Evolutionary conservation across 2,329 filamentous ascomycete genomes (phyloP), one percentile per base, ranked within the genome.

Genomic region (Beauveria australis): DNA sequence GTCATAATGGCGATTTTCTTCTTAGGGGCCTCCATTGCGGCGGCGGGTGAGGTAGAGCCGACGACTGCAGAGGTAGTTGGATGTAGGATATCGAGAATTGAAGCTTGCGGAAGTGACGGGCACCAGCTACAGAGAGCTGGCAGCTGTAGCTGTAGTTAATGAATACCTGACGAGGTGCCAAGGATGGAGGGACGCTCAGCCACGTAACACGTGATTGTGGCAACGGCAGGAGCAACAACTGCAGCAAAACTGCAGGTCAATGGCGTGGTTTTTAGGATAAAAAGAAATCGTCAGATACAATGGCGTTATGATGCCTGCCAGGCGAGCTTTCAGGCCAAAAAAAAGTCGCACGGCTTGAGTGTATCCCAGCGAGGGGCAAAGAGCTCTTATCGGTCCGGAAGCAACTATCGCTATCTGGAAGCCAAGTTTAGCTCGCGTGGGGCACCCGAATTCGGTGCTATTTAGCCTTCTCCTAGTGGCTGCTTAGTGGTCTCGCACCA

Each of bases 1-100:
- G 92, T 97, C 88, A 97, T 91, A 74, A 97, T 86, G 66, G 88
- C 92, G 72, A 97, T 93, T 75, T 84, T 84, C 75, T 85, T 85
- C 70, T 79, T 83, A 61, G 74, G 71, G 49, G 75, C 74, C 79
- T 59, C 61, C 55, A 55, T 59, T 43, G 51, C 55, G 47, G 53
- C 51, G 40, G 30, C 19, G 18, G 14, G 5, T 16, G 40, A n/a
- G 6, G 28, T 3, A 12, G 10, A 47, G n/a, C 24, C 52, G 33
- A 33, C 26, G 19, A 37, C 28, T 24, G 18, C 8, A 19, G 26
- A 18, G 16, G 55, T 52, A 52, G 22, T 37, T 37, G 33, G 33
- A 28, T 57, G 44, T 18, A 49, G 44, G 19, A 41, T 24, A 24
- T 51, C 37, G 33, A 28, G 26, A n/a, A 12, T 46, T 28, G 53